Base-by-base conservation (phyloP, 176 grass and related monocot species). In the Puccinellia tenuiflora region DNA sequence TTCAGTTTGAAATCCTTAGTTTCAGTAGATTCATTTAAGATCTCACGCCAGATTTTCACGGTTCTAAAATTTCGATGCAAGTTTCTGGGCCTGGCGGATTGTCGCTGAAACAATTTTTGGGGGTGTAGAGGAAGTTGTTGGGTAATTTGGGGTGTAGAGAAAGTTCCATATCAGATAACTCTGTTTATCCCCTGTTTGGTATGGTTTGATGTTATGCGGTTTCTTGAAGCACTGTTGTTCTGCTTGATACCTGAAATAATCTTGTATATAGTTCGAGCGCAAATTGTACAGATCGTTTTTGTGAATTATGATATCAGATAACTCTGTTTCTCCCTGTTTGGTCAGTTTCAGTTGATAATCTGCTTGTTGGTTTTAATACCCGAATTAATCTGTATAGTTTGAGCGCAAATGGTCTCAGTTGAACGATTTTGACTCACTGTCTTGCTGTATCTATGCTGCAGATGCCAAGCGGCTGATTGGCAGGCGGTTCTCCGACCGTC, bases 401-500 rank as follows among this genome's bases (percentile, higher is more conserved):
- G 7, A 25, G 12, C 22, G 0, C 0, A 9, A 5, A 52, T 42
- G 67, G 26, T 63, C 5, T 2, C 34, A 30, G 25, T 7, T 7
- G 37, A 7, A 15, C 10, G n/a, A 17, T 80, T 7, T 7, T 46
- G 59, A 76, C 72, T 85, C 1, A 82, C 24, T n/a, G 2, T 37
- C 17, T 25, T 21, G 20, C 17, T 37, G 1, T 42, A 5, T 73
- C 21, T 77, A 11, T 24, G 12, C 39, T 72, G 48, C 86, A 97
- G 95, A 97, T 84, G 92, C 88, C 4, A 97, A 97, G 79, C 86
- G 95, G 59, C 72, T 97, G 88, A 97, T 97, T 13, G 90, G 95
- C 2, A 84, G 92, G 71, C 82, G 95, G 3, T 94, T 88, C 70
- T 79, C 86, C 2, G 92, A 94, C 50, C 90, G 0, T 93, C 95